Base-by-base conservation (phyloP, 768 basidiomycete genomes). In the Scleroderma bovista region DNA sequence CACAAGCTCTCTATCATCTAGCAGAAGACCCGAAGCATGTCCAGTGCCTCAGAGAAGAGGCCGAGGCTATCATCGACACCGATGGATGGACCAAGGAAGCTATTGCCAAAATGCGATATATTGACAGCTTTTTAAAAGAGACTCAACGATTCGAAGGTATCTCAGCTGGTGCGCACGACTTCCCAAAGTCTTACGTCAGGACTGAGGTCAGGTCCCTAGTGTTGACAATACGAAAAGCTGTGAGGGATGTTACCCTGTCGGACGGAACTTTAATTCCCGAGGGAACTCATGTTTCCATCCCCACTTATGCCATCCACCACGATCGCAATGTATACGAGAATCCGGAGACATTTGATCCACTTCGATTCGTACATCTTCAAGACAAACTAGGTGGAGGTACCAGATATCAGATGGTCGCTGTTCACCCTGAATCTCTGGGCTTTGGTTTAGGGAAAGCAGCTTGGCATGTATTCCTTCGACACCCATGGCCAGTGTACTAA, bases 51-150 rank as follows among this genome's bases (percentile, higher is more conserved):
- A 67, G 74, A 0, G 63, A 69, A 39, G 75, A 77, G 51, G 59
- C 70, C 11, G 69, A 71, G 23, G 34, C 42, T 1, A 57, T 66
- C 16, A 31, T 71, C 12, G 31, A 40, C 1, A 38, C 57, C 8
- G 62, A 72, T 0, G 69, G 59, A 19, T 72, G 66, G 61, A 55
- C 56, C 1, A 68, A 65, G 42, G 45, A 36, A 0, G 56, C 59
- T 6, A 20, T 72, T 20, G 51, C 31, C 15, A 64, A 66, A 34
- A 62, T 71, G 61, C 64, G 55, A 54, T 69, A 68, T 50, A 40
- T 74, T 6, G 73, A 75, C 47, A 75, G 70, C 48, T 74, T 76
- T 44, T 37, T 75, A 37, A 69, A 63, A 47, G 73, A 72, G 43
- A 58, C 61, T 2, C 60, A 65, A 33, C 67, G 72, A 0, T 49